Base-by-base conservation (phyloP, 129 eudicot genomes). In the Artemisia annua region DNA sequence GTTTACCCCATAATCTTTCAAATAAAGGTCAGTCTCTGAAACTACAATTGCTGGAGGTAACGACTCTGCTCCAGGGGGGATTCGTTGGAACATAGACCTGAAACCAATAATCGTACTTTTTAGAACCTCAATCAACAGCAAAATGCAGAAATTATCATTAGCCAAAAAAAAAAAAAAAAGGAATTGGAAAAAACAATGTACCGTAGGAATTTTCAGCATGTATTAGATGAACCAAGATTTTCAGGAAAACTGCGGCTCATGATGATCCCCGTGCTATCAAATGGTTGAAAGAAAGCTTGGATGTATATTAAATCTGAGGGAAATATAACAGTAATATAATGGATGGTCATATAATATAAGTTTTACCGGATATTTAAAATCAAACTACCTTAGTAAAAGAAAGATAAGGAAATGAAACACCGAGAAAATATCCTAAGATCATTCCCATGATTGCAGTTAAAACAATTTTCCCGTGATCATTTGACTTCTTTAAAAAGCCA, bases 381-480 rank as follows among this genome's bases (percentile, higher is more conserved):
- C 3, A 11, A 72, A 82, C 22, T 87, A 93, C 98, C 98, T 20
- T 20, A 20, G 22, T 78, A 57, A 87, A 78, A 61, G 92, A 90
- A 83, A 87, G 78, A 63, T 84, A 87, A 3, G 97, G 98, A 83
- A 90, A 93, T 16, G 96, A 90, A 50, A 90, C 86, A 19, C 98
- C 97, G 28, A 93, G 69, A 75, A 89, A 84, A 77, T 90, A 93
- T 64, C 98, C 98, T 77, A 93, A 83, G 67, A 90, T 86, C 87
- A 88, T 88, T 64, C 96, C 98, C 85, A 20, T 20, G 22, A 20
- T 20, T 20, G 22, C 81, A 61, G 92, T 86, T 66, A 87, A 49
- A 35, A 87, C 60, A 19, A 93, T 83, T 65, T 96, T 85, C 22
- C 46, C 97, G 66, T 82, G 79, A 58, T 90, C 98, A 75, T 93